A percentile compares a stretch with the other conserved stretches of the same genome.
phyloP scores from a whole-genome alignment of 164 flowering plant genomes.

The Vitis rotundifolia region DNA sequence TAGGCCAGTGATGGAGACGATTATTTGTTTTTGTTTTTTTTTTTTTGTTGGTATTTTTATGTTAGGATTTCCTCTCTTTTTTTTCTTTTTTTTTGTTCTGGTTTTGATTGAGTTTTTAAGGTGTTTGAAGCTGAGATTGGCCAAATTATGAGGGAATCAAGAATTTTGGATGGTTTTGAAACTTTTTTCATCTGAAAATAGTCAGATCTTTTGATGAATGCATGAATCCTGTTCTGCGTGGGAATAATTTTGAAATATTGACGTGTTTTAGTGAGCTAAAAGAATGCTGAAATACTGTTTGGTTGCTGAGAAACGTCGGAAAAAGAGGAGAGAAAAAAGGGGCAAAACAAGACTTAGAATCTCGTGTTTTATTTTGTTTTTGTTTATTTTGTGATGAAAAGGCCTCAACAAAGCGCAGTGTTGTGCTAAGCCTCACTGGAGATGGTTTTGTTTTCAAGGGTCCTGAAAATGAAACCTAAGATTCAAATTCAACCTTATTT shows the following conservation, averaged over 20 bases:
- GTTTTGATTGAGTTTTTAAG: neutral
- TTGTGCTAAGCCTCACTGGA: too few relatives aligned
- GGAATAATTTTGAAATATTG: too few relatives aligned
- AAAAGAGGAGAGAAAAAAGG: neutral
- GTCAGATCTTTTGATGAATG: neutral
- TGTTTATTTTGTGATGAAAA: too few relatives aligned
- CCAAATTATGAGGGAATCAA: neutral
- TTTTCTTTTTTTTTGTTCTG: neutral
- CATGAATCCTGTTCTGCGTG: neutral
- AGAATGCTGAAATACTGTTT: neutral
- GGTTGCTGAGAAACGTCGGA: neutral
- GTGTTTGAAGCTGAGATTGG: neutral
- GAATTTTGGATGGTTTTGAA: constrained; percentile 2
- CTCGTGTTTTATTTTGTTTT: too few relatives aligned
- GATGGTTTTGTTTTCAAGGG: too few relatives aligned
- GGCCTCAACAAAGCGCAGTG: too few relatives aligned
- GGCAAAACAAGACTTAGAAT: too few relatives aligned
- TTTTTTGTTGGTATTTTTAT: neutral
- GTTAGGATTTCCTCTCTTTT: neutral
- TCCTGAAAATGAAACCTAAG: too few relatives aligned
- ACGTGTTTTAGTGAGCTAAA: too few relatives aligned
- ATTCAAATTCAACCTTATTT: too few relatives aligned
- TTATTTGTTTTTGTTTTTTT: neutral
- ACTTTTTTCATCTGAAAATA: neutral
- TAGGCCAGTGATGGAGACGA: too few relatives aligned